These are phyloP conservation scores for Fusarium austroafricanum DNA, from an alignment of 2,329 filamentous ascomycete genomes.

Conservation along the genomic window DNA sequence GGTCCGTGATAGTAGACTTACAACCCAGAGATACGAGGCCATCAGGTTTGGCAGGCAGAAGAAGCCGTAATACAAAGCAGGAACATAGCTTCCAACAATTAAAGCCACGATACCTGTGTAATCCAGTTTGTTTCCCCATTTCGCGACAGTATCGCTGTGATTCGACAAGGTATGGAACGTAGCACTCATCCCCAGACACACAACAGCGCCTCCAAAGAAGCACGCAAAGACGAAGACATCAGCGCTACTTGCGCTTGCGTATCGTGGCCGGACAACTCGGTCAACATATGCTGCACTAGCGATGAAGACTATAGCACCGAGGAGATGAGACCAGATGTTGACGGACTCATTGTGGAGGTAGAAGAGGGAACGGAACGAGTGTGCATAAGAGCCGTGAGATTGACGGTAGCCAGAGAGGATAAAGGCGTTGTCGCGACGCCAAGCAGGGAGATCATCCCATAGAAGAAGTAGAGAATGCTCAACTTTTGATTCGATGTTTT, in stretches of 20 bases:
- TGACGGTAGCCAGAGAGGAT: slow-evolving; percentile 66
- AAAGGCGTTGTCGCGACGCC: slow-evolving; percentile 70
- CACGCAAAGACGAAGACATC: slow-evolving; percentile 81
- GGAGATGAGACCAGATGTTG: slow-evolving; percentile 72
- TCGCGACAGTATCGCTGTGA: slow-evolving; percentile 81
- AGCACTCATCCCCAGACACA: slow-evolving; percentile 83
- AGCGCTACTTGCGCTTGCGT: slow-evolving; percentile 67
- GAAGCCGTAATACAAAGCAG: slow-evolving; percentile 88
- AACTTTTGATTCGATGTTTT: slow-evolving; percentile 54
- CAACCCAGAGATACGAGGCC: slow-evolving; percentile 79
- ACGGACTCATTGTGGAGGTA: slow-evolving; percentile 71
- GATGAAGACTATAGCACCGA: slow-evolving; percentile 73
- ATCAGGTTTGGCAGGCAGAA: slow-evolving; percentile 75
- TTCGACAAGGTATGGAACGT: slow-evolving; percentile 88
- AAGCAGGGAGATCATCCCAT: slow-evolving; percentile 69
- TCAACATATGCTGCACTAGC: slow-evolving; percentile 65
- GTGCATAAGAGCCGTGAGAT: slow-evolving; percentile 60
- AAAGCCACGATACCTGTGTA: slow-evolving; percentile 93
- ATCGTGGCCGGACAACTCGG: slow-evolving; percentile 70
- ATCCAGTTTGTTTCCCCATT: slow-evolving; percentile 91
- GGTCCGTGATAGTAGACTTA: slow-evolving; percentile 54
- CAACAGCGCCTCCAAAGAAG: slow-evolving; percentile 80
- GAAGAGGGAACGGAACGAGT: slow-evolving; percentile 60
- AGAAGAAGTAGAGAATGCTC: slow-evolving; percentile 58
- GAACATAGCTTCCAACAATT: slow-evolving; percentile 92